Base-by-base conservation (phyloP, 2,329 filamentous ascomycete species). In the Trichoderma gracile region DNA sequence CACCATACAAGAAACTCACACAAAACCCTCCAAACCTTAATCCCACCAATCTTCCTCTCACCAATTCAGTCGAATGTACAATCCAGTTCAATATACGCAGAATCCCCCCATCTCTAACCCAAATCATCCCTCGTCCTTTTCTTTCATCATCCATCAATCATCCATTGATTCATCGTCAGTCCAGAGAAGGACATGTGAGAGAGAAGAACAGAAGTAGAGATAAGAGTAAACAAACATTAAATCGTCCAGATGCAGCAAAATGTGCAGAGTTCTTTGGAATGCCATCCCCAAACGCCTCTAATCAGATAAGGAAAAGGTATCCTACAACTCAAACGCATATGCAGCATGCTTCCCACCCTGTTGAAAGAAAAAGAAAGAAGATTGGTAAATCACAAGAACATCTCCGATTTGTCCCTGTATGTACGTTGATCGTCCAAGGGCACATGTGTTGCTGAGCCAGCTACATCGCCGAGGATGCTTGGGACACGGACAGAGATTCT, bases 71-170 rank as follows among this genome's bases (percentile, higher is more conserved):
- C 33, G 47, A 67, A 67, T 65, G 55, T 71, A 71, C 68, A 70
- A 68, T 72, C 10, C 33, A 14, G 33, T 38, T 14, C 68, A 67
- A 64, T 66, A 71, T 70, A 63, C 65, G 65, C 54, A n/a, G 2
- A 15, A 42, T 14, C 70, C 66, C 64, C 67, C 67, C 69, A 66
- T 69, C 63, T 72, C 71, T 71, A 73, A 63, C 65, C 62, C 69
- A 68, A 38, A 38, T 14, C 33, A 38, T 14, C 33, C 10, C 33
- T 38, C 33, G 33, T 38, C 33, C 33, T 14, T 14, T 10, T 14
- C 5, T 5, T 67, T 66, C 58, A 63, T 71, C 49, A 52, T 65
- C 52, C 49, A 54, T n/a, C 8, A 57, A n/a, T n/a, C 25, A 40
- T 61, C 55, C 30, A 47, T 40, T 40, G n/a, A 25, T 45, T 19